Evolutionary conservation across 305 asterid species (phyloP).

Genomic region (Lippia alba): DNA sequence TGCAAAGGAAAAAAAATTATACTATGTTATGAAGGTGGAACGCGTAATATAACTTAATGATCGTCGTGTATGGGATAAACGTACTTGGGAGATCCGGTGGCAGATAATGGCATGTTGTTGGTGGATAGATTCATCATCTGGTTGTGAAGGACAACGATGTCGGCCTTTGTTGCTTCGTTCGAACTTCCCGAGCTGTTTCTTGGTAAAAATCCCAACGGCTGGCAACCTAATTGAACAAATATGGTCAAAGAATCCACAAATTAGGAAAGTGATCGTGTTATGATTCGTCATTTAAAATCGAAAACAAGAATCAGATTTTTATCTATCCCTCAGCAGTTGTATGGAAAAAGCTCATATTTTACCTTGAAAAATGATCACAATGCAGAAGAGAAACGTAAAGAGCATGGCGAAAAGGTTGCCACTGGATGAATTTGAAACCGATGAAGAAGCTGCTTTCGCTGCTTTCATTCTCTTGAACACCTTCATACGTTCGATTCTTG

Average conservation of each 20-base stretch:
- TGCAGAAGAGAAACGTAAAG: constrained; percentile 66
- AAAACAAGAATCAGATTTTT: background rate
- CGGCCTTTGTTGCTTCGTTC: constrained; percentile 29
- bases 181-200: constrained; percentile 41
- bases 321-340: background rate
- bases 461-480: constrained; percentile 71
- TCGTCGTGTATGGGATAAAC: constrained; percentile 17
- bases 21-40: background rate
- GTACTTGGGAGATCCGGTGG: constrained; percentile 47
- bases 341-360: background rate
- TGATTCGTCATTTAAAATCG: too few species aligned
- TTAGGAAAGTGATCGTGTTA: too few species aligned
- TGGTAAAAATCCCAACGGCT: constrained; percentile 49
- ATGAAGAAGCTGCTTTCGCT: constrained; percentile 46
- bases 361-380: constrained; percentile 80
- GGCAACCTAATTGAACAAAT: constrained; percentile 29
- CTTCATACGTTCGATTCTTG: constrained; percentile 77
- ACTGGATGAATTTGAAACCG: constrained; percentile 46
- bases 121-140: constrained; percentile 29
- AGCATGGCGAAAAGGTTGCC: constrained; percentile 69
- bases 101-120: constrained; percentile 20
- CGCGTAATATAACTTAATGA: background rate
- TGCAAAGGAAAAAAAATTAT: constrained; percentile 32
- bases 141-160: constrained; percentile 32
- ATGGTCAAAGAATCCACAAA: too few species aligned